phyloP scores from a whole-genome alignment of 345 rosid species.

The Pistacia integerrima region DNA sequence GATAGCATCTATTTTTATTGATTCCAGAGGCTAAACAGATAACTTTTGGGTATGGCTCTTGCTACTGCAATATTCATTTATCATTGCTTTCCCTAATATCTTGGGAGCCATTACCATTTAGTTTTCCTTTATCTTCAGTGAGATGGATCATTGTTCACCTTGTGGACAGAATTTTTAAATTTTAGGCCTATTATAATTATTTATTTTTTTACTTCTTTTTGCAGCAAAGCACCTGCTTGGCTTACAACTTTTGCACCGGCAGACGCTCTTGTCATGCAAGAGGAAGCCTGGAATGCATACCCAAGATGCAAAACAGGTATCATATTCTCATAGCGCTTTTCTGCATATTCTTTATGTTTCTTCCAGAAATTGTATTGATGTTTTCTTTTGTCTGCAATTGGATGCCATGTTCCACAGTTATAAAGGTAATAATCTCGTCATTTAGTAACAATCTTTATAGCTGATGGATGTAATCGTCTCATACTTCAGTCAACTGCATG shows the following conservation, averaged over 20 bases:
- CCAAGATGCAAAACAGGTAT: slow-evolving; percentile 81
- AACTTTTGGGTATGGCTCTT: background rate
- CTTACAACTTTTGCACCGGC: slow-evolving; percentile 60
- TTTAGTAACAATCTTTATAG: background rate
- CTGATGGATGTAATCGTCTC: background rate
- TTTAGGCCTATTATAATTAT: background rate
- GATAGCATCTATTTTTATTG: background rate
- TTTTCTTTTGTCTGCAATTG: slow-evolving; percentile 20
- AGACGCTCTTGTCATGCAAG: slow-evolving; percentile 69
- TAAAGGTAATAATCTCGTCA: slow-evolving; percentile 50
- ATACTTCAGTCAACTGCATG: background rate
- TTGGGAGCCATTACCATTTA: background rate
- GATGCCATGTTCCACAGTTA: slow-evolving; percentile 37
- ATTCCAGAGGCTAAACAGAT: background rate
- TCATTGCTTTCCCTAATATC: background rate
- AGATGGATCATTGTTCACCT: background rate
- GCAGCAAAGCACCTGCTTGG: slow-evolving; percentile 79
- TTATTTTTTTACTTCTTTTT: slow-evolving; percentile 13
- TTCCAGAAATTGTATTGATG: slow-evolving; percentile 28
- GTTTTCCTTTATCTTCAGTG: background rate
- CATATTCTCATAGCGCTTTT: background rate
- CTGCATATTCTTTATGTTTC: background rate
- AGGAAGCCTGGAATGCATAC: slow-evolving; percentile 78
- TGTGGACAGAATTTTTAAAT: background rate
- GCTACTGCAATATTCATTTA: background rate